phyloP scores from a whole-genome alignment of 2,329 filamentous ascomycete species.

The Colletotrichum paranaense region DNA sequence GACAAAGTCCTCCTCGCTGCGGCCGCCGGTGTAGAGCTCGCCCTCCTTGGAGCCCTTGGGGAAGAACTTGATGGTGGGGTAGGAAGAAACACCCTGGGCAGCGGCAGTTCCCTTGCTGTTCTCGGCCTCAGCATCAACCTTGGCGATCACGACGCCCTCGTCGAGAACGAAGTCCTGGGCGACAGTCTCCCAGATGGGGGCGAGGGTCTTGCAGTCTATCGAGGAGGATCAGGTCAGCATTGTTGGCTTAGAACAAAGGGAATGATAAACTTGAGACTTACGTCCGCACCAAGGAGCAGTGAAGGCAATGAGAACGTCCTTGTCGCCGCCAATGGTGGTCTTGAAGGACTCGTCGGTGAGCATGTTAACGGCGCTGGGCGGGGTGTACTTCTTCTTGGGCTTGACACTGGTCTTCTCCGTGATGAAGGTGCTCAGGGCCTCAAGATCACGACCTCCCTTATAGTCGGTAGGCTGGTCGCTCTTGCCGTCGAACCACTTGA shows the following conservation, averaged over 20 bases:
- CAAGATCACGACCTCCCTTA: slow-evolving; percentile 86
- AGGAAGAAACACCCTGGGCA: slow-evolving; percentile 83
- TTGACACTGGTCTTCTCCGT: slow-evolving; percentile 87
- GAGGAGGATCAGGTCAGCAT: slow-evolving; percentile 19
- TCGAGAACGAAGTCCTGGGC: slow-evolving; percentile 86
- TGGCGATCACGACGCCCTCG: slow-evolving; percentile 84
- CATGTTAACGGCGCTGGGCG: slow-evolving; percentile 81
- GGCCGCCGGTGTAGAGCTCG: slow-evolving; percentile 79
- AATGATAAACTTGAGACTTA: slow-evolving; percentile 63
- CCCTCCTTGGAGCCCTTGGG: slow-evolving; percentile 81
- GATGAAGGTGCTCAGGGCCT: slow-evolving; percentile 84
- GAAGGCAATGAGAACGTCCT: slow-evolving; percentile 94
- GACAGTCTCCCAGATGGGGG: slow-evolving; percentile 89
- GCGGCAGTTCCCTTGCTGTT: slow-evolving; percentile 83
- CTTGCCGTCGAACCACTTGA: slow-evolving; percentile 99
- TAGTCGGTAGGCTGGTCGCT: slow-evolving; percentile 88
- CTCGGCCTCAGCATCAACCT: slow-evolving; percentile 92
- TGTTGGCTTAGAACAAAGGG: not conserved
- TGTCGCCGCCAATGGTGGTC: slow-evolving; percentile 81
- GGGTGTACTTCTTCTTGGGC: slow-evolving; percentile 79
- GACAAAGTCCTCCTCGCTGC: slow-evolving; percentile 81
- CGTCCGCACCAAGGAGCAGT: slow-evolving; percentile 99
- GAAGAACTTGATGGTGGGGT: slow-evolving; percentile 99
- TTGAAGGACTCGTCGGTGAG: slow-evolving; percentile 85
- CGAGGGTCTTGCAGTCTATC: slow-evolving; percentile 94